Base-by-base conservation (phyloP, 1,139 yeast species). In the Candida glucosophila region DNA sequence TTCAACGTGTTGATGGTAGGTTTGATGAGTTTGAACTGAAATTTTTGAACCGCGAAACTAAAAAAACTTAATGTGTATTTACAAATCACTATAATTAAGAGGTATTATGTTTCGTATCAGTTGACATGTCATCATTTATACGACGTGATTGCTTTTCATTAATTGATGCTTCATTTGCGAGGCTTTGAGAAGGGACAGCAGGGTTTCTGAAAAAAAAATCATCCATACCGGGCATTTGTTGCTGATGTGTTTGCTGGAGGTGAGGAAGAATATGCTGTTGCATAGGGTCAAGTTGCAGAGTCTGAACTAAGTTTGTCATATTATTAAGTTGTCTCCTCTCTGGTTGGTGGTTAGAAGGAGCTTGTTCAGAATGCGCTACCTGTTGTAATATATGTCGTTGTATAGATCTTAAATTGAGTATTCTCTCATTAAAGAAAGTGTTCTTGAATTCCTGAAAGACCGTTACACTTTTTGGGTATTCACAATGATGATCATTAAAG, bases 371-470 rank as follows among this genome's bases (percentile, higher is more conserved):
- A n/a, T 27, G 40, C 20, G 32, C 33, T 12, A 36, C 41, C 23
- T 38, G 45, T 23, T 30, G 40, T 22, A 35, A 36, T 22, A 35
- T 39, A 20, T 32, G 55, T 21, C 40, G 52, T 26, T 52, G 49
- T 19, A 43, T 35, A 5, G 58, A 42, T 24, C 66, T 41, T 31
- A 52, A 41, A 30, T 52, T 56, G n/a, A 56, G 53, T 14, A 64
- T 52, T 33, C 72, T 48, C 40, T 71, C 77, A 32, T 66, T 66
- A 43, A 63, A 58, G 35, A 71, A 70, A 14, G 70, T 56, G 17
- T 50, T 52, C 37, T 69, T 69, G 43, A 71, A 67, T 26, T 60
- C 64, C 28, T 69, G 73, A 37, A 69, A 70, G 3, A 67, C 40
- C 36, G 63, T 63, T 23, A 58, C 52, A 3, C 75, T 66, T 38